Evolutionary conservation across 768 basidiomycete species (phyloP).

Genomic region (Psilocybe azurescens): DNA sequence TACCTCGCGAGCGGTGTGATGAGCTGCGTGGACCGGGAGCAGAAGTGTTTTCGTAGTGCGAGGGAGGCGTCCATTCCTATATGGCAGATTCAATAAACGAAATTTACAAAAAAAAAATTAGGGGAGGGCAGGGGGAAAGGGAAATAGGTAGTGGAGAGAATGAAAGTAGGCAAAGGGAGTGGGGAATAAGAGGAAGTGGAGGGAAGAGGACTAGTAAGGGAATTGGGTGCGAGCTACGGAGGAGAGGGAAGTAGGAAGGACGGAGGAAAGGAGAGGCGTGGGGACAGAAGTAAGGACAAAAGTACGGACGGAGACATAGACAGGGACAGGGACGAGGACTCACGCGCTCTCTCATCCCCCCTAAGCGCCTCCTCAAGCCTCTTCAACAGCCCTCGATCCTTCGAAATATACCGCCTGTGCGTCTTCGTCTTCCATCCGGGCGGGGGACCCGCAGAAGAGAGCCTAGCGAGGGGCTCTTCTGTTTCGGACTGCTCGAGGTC

Average conservation of each 20-base stretch:
- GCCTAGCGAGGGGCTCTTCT: conserved; percentile 30
- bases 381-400: conserved; percentile 78
- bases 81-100: background rate
- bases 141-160: too few relatives aligned
- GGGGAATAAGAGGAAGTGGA: too few relatives aligned
- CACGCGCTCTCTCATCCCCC: conserved; percentile 56
- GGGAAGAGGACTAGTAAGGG: too few relatives aligned
- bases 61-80: conserved; percentile 68
- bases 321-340: conserved; percentile 29
- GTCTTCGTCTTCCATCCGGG: conserved; percentile 82
- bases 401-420: conserved; percentile 85
- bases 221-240: too few relatives aligned
- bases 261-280: too few relatives aligned
- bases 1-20: conserved; percentile 92
- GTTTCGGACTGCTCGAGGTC: conserved; percentile 18
- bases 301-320: background rate
- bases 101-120: too few relatives aligned
- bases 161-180: background rate
- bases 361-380: conserved; percentile 66
- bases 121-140: too few relatives aligned
- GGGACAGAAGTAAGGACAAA: too few relatives aligned
- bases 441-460: conserved; percentile 51
- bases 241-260: too few relatives aligned
- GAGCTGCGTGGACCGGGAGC: conserved; percentile 82
- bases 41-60: conserved; percentile 80